These are phyloP conservation scores for Polygonum aviculare DNA, from an alignment of 148 eudicot species.

Conservation along the genomic window DNA sequence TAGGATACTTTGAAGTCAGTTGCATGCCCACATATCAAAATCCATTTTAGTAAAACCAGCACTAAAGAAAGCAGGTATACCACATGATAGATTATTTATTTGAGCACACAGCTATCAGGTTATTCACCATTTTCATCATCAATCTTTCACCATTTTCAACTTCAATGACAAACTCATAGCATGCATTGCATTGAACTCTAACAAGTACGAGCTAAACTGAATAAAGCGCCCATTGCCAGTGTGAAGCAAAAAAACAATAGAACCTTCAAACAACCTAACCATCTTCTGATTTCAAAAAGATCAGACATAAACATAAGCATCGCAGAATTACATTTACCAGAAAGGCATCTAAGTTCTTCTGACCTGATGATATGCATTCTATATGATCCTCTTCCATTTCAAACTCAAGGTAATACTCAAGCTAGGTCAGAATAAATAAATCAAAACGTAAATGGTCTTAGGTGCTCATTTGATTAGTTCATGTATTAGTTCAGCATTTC, in stretches of 20 bases:
- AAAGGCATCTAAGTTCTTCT: not conserved
- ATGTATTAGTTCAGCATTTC: not conserved
- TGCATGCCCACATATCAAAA: not conserved
- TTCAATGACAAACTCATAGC: not conserved
- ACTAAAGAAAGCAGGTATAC: not conserved
- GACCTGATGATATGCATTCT: not conserved
- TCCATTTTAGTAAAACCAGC: not conserved
- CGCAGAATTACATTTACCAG: not conserved
- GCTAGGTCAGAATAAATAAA: not conserved
- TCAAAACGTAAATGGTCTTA: not conserved
- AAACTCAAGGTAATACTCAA: not conserved
- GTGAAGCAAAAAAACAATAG: not conserved
- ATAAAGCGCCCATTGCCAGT: not conserved
- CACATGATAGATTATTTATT: not conserved
- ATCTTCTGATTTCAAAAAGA: not conserved
- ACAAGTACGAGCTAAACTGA: not conserved
- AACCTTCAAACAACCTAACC: not conserved
- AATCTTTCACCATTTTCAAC: not conserved
- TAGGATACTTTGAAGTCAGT: not conserved
- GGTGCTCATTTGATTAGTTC: not conserved
- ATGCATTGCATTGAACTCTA: not conserved
- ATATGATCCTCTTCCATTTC: not conserved
- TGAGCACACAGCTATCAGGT: not conserved
- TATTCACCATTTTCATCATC: not conserved
- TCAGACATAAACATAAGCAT: not conserved